Conservation (phyloP, 23 red algal genomes). For the Cyanidioschyzon merolae region DNA sequence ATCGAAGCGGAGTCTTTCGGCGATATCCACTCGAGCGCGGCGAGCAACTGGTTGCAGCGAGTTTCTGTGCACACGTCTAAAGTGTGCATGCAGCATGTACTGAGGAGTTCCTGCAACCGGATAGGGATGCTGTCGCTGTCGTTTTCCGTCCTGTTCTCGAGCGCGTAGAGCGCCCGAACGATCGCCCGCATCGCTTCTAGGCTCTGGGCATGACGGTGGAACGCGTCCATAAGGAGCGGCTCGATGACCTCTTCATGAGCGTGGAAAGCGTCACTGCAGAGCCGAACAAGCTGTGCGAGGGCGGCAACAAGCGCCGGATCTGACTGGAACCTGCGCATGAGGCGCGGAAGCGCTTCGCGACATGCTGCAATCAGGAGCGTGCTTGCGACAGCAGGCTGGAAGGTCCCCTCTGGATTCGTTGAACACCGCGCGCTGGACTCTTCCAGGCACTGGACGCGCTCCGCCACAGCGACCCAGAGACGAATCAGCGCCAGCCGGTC, state of each 20-base stretch:
- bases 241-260: background rate
- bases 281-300: constrained; percentile 24
- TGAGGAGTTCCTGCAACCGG: background rate
- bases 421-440: constrained; percentile 8
- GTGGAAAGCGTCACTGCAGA: background rate
- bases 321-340: constrained; percentile 42
- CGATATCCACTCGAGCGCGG: background rate
- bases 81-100: background rate
- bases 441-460: constrained; percentile 19
- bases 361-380: constrained; percentile 14
- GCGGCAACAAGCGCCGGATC: constrained; percentile 22
- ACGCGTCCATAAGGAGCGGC: background rate
- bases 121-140: background rate
- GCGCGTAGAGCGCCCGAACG: background rate
- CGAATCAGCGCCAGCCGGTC: constrained; percentile 23
- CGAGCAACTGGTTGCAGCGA: background rate
- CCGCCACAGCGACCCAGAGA: constrained; percentile 32
- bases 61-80: background rate
- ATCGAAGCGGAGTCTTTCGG: background rate
- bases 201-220: background rate
- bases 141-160: background rate
- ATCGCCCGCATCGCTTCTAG: background rate
- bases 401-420: background rate
- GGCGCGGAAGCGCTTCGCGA: constrained; percentile 26
- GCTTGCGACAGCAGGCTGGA: background rate